Evolutionary conservation across 2,329 filamentous ascomycete genomes (phyloP), one percentile per base, ranked within the genome.

Genomic region (Aspergillus fumigatus): DNA sequence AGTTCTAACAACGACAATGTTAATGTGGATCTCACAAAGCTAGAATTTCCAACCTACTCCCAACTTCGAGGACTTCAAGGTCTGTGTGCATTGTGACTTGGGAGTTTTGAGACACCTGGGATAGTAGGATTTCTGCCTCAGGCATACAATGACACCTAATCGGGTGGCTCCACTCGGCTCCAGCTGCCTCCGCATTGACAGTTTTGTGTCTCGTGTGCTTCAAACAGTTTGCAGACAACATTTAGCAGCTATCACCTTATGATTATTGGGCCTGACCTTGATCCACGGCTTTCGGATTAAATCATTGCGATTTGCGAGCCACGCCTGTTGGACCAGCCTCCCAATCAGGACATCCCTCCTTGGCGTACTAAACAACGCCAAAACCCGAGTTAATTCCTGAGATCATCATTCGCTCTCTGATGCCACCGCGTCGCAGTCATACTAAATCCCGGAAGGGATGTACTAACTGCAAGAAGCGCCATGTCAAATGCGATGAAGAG

Each of bases 401-500:
- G 27, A 51, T 40, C 23, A 41, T 48, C 17, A 27, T 43, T 50
- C 49, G 32, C 32, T 52, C 52, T 59, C 57, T 52, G 43, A 70
- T 70, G 68, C 67, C 67, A 48, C 67, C 66, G 26, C 68, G 68
- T 54, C 68, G 68, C 59, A 70, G 65, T 35, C 73, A 75, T 59
- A 74, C 70, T 27, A 75, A 75, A 59, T 73, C 71, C 61, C 71
- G 73, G 38, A 72, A 71, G 62, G 73, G 73, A 40, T 75, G 73
- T 55, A 62, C 68, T 57, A 70, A 73, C 55, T 75, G 73, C 65
- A 75, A 75, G 59, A 65, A 69, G 56, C 64, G 73, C 54, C 71
- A 74, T 58, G 71, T 74, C 32, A 75, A 75, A 73, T 76, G 73
- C 54, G 70, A 75, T 52, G 73, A 76, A 58, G 62, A 57, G n/a